Conservation (phyloP, 1,284 basidiomycete genomes). For the Vanrija humicola region DNA sequence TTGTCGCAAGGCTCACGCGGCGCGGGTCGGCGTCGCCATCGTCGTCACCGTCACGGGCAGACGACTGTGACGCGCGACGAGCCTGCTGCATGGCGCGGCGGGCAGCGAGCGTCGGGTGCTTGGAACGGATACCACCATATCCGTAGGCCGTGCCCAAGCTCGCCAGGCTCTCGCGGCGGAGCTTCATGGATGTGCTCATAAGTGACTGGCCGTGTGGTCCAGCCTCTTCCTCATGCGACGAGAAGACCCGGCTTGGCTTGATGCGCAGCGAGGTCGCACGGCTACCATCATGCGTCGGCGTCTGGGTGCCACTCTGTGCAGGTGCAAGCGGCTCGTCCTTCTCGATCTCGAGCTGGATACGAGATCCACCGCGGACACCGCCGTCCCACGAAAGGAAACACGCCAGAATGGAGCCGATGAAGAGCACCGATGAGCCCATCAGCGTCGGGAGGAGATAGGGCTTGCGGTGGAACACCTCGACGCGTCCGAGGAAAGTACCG, state of each 20-base stretch:
- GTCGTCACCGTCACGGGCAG: constrained; percentile 26
- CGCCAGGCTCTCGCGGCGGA: constrained; percentile 34
- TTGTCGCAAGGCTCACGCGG: constrained; percentile 65
- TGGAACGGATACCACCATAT: constrained; percentile 49
- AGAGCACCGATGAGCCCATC: constrained; percentile 70
- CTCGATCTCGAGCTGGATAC: constrained; percentile 70
- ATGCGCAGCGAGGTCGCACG: constrained; percentile 26
- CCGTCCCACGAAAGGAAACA: constrained; percentile 89
- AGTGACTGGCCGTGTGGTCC: constrained; percentile 2
- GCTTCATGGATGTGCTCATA: not conserved
- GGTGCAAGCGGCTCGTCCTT: constrained; percentile 54
- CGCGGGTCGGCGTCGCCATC: constrained; percentile 24
- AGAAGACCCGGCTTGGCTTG: constrained; percentile 2
- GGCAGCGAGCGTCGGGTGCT: constrained; percentile 48
- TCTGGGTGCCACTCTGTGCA: constrained; percentile 2
- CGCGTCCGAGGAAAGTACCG: constrained; percentile 58
- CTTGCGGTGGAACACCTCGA: constrained; percentile 66
- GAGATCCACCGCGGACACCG: constrained; percentile 72
- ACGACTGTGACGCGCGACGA: constrained; percentile 26
- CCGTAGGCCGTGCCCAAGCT: constrained; percentile 35
- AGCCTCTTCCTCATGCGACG: constrained; percentile 1
- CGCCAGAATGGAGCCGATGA: constrained; percentile 71
- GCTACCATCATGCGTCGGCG: constrained; percentile 13
- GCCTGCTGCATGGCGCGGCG: constrained; percentile 45
- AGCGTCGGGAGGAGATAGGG: constrained; percentile 89